Evolutionary conservation across 2,329 filamentous ascomycete genomes (phyloP).

Genomic region (Stemphylium lycopersici): DNA sequence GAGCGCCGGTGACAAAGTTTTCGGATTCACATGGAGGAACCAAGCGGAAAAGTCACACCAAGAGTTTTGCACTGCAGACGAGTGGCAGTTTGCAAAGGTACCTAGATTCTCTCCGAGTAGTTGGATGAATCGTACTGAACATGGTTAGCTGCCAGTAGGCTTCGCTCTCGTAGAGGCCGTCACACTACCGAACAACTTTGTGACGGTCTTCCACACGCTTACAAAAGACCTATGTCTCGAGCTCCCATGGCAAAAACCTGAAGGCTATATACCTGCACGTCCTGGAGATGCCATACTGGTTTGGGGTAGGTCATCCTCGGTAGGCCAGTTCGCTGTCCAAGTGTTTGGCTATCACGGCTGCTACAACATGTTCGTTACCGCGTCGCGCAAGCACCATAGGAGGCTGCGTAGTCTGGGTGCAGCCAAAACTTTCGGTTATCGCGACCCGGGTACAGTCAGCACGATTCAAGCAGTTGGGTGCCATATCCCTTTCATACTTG

Average conservation of each 20-base stretch:
- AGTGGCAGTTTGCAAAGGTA: slow-evolving; percentile 51
- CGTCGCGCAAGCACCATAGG: slow-evolving; percentile 48
- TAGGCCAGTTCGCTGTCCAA: slow-evolving; percentile 53
- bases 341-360: slow-evolving; percentile 51
- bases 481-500: slow-evolving; percentile 37
- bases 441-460: slow-evolving; percentile 34
- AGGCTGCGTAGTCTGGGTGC: slow-evolving; percentile 50
- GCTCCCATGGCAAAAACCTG: slow-evolving; percentile 63
- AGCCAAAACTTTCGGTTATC: slow-evolving; percentile 51
- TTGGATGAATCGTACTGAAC: slow-evolving; percentile 6
- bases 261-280: slow-evolving; percentile 43
- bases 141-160: slow-evolving; percentile 48
- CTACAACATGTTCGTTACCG: slow-evolving; percentile 48
- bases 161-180: slow-evolving; percentile 56
- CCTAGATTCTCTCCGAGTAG: neutral
- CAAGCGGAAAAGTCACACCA: slow-evolving; percentile 61
- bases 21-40: slow-evolving; percentile 60
- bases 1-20: slow-evolving; percentile 61
- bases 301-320: slow-evolving; percentile 54
- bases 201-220: slow-evolving; percentile 65
- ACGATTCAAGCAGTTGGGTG: slow-evolving; percentile 29
- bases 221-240: slow-evolving; percentile 59
- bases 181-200: slow-evolving; percentile 62
- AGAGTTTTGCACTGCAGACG: slow-evolving; percentile 60
- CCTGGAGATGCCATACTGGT: slow-evolving; percentile 48